Conservation (phyloP, 2,329 filamentous ascomycete species). For the Pseudogymnoascus sp. region DNA sequence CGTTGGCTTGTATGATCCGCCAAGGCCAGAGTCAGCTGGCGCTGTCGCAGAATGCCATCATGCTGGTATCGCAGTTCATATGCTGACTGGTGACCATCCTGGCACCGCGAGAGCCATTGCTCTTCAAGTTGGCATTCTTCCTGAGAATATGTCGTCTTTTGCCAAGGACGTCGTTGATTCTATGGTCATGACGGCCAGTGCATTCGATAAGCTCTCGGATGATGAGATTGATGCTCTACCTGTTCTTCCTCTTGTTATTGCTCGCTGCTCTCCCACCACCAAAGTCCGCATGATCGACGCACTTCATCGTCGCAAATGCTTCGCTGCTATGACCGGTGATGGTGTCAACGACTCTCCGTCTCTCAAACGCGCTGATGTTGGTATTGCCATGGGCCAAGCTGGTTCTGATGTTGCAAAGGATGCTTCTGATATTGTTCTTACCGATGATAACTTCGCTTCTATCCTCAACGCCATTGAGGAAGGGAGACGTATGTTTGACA, state of each 20-base stretch:
- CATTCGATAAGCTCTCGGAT: slow-evolving; percentile 71
- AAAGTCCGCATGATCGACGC: too few relatives aligned
- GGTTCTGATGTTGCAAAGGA: too few relatives aligned
- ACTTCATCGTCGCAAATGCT: too few relatives aligned
- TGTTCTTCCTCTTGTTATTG: slow-evolving; percentile 71
- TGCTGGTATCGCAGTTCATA: slow-evolving; percentile 58
- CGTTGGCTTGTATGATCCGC: slow-evolving; percentile 64
- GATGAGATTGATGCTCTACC: slow-evolving; percentile 67
- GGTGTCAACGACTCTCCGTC: too few relatives aligned
- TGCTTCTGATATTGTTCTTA: too few relatives aligned
- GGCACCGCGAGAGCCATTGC: slow-evolving; percentile 73
- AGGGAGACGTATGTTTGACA: too few relatives aligned
- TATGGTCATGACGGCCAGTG: slow-evolving; percentile 65
- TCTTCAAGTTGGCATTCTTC: slow-evolving; percentile 68
- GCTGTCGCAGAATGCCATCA: slow-evolving; percentile 50
- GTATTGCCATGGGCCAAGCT: too few relatives aligned
- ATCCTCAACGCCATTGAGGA: too few relatives aligned
- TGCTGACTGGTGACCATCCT: slow-evolving; percentile 73
- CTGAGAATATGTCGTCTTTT: slow-evolving; percentile 49
- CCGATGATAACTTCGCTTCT: too few relatives aligned
- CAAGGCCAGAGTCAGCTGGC: slow-evolving; percentile 55
- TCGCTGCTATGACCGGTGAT: too few relatives aligned
- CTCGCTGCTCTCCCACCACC: slow-evolving; percentile 77
- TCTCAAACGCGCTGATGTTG: too few relatives aligned
- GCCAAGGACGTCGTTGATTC: slow-evolving; percentile 54